Evolutionary conservation across 257 asterid genomes (phyloP).

Genomic region (Forsythia viridissima): DNA sequence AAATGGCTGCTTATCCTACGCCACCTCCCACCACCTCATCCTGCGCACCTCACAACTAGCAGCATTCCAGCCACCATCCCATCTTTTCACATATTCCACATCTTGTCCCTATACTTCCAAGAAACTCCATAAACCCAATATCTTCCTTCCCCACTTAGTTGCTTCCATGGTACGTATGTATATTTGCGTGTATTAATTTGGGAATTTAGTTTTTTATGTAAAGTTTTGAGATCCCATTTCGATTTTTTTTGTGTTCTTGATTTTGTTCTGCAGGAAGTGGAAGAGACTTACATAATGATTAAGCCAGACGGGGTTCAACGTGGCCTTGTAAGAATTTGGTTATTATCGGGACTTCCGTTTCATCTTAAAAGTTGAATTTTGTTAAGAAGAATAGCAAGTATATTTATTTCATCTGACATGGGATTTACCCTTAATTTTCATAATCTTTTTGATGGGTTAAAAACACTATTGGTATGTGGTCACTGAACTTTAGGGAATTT

Average conservation of each 20-base stretch:
- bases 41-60: slow-evolving; percentile 34
- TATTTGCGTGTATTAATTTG: no score
- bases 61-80: slow-evolving; percentile 50
- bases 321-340: slow-evolving; percentile 61
- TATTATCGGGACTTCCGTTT: no score
- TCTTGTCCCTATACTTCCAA: slow-evolving; percentile 32
- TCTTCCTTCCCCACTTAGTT: slow-evolving; percentile 77
- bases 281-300: slow-evolving; percentile 81
- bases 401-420: no score
- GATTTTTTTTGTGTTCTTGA: neutral
- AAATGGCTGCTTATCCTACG: slow-evolving; percentile 31
- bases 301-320: slow-evolving; percentile 94
- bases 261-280: slow-evolving; percentile 58
- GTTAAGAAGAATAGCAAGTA: no score
- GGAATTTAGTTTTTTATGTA: slow-evolving; percentile 14
- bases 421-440: no score
- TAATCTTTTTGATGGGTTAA: no score
- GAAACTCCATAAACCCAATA: slow-evolving; percentile 36
- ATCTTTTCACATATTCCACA: slow-evolving; percentile 39
- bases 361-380: no score
- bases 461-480: no score
- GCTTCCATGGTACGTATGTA: slow-evolving; percentile 60
- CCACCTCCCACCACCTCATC: slow-evolving; percentile 30
- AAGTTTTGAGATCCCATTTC: slow-evolving; percentile 33
- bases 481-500: no score